Percentiles rank a stretch among this genome's conserved stretches.
Conservation (phyloP, 116 monocot genomes). For the Phalaenopsis hybrid region DNA sequence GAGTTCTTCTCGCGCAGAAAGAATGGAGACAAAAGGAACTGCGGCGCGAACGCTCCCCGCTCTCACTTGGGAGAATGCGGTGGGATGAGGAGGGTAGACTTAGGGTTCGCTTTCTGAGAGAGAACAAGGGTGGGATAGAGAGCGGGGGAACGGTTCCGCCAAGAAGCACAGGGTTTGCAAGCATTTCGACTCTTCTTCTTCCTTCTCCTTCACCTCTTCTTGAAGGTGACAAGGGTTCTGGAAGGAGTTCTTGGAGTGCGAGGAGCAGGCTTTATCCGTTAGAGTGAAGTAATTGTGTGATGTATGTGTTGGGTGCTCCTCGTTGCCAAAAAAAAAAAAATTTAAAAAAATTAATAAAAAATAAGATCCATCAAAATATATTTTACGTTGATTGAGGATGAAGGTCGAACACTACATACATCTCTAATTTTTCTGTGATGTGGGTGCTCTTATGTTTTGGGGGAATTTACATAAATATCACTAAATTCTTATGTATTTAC, state of each 20-base stretch:
- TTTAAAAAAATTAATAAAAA: no score
- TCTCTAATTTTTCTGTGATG: no score
- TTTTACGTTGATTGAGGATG: no score
- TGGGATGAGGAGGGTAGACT: neutral
- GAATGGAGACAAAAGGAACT: neutral
- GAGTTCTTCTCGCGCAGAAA: neutral
- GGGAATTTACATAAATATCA: no score
- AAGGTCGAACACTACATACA: no score
- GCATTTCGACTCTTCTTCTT: slow-evolving; percentile 14
- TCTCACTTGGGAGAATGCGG: neutral
- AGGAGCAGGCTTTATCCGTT: slow-evolving; percentile 5
- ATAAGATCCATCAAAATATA: no score
- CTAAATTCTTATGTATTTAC: no score
- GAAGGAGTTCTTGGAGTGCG: neutral
- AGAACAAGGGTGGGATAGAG: neutral
- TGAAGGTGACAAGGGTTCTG: no score
- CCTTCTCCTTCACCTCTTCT: neutral
- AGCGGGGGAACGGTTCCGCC: slow-evolving; percentile 15
- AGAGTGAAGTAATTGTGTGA: no score
- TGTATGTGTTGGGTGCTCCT: no score
- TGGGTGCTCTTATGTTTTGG: no score
- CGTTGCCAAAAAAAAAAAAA: no score
- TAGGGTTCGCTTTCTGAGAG: slow-evolving; percentile 4
- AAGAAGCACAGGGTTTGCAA: slow-evolving; percentile 22
- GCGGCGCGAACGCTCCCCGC: neutral